phyloP scores from a whole-genome alignment of 257 asterid species.

The Gentiana macrophylla region DNA sequence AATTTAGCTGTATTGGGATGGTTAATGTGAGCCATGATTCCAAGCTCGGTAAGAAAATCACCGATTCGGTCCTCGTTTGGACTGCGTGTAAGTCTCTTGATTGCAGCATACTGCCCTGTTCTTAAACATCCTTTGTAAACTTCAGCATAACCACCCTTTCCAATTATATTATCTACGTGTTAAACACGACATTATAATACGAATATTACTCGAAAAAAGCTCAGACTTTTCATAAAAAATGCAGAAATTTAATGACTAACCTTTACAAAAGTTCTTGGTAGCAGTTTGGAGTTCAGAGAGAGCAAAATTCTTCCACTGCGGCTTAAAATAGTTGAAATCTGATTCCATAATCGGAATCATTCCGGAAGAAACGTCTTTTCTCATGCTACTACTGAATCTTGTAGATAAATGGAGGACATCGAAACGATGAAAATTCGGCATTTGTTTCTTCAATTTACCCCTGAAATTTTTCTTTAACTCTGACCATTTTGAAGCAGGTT shows the following conservation, averaged over 20 bases:
- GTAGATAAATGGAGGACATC: constrained; percentile 35
- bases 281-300: constrained; percentile 67
- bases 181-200: neutral
- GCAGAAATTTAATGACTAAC: constrained; percentile 18
- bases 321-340: constrained; percentile 58
- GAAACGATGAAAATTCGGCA: constrained; percentile 42
- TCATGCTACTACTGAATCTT: constrained; percentile 56
- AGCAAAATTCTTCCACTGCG: constrained; percentile 76
- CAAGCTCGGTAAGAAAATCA: constrained; percentile 81
- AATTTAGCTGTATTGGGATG: constrained; percentile 91
- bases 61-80: constrained; percentile 52
- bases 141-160: constrained; percentile 95
- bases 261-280: constrained; percentile 61
- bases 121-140: constrained; percentile 69
- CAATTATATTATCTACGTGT: constrained; percentile 51
- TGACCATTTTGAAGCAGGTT: constrained; percentile 41
- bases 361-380: constrained; percentile 29
- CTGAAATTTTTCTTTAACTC: constrained; percentile 40
- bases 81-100: constrained; percentile 64
- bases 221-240: too few relatives aligned
- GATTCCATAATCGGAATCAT: constrained; percentile 31
- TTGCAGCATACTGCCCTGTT: constrained; percentile 68
- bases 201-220: neutral
- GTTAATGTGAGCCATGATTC: constrained; percentile 92
- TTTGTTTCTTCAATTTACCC: constrained; percentile 42